Percentiles rank a stretch among this genome's conserved stretches.
phyloP scores from a whole-genome alignment of 768 basidiomycete species.

The Holtermanniella nyarrowii region DNA sequence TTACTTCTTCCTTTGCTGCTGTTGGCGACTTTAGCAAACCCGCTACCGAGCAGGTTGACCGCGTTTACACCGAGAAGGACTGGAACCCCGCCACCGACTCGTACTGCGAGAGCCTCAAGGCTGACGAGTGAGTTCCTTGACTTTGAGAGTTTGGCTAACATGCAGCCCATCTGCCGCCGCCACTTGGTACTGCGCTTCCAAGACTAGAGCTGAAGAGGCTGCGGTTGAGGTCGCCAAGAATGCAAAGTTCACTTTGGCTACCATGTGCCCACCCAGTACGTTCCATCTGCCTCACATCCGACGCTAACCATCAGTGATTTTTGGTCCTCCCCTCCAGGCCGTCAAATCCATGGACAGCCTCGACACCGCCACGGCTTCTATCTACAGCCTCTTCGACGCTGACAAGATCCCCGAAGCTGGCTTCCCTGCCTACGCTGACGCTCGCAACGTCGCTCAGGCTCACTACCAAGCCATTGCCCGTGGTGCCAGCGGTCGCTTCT shows the following conservation, averaged over 20 bases:
- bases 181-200: conserved; percentile 28
- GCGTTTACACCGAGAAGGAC: conserved; percentile 29
- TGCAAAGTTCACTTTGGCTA: conserved; percentile 13
- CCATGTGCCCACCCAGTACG: conserved; percentile 22
- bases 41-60: conserved; percentile 9
- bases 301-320: conserved; percentile 11
- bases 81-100: conserved; percentile 24
- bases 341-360: conserved; percentile 4
- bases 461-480: conserved; percentile 10
- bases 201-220: conserved; percentile 27
- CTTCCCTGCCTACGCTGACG: conserved; percentile 9
- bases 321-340: conserved; percentile 18
- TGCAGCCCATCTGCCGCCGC: conserved; percentile 1
- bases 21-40: conserved; percentile 15
- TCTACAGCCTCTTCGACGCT: conserved; percentile 2
- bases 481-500: conserved; percentile 8
- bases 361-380: background rate
- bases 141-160: background rate
- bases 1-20: conserved; percentile 20
- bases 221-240: conserved; percentile 14
- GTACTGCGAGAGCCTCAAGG: conserved; percentile 12
- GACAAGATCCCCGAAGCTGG: conserved; percentile 1
- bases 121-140: conserved; percentile 11
- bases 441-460: conserved; percentile 18
- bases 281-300: background rate